Base-by-base conservation (phyloP, 352 stramenopile genomes). In the Halophytophthora polymorphica region DNA sequence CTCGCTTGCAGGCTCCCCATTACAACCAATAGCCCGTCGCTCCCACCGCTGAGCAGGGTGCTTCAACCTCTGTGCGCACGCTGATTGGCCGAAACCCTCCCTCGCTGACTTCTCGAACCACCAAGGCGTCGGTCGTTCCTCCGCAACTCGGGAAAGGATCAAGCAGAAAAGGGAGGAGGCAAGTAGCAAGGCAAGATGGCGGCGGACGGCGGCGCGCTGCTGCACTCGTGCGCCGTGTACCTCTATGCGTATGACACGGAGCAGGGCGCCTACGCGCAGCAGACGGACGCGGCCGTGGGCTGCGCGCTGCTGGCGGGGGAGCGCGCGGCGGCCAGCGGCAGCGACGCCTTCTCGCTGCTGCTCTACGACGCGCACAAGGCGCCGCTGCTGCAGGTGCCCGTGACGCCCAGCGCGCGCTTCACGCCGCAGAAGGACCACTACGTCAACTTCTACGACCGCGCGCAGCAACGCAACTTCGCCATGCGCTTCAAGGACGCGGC, bases 321-420 rank as follows among this genome's bases (percentile, higher is more conserved):
- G 21, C 12, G 12, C 19, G 11, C n/a, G 2, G 17, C 43, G 14
- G 13, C 29, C 29, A 6, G 12, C 50, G 7, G 29, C 18, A 22
- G 17, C 22, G 40, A 43, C 49, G 43, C 59, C n/a, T 86, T 80
- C 62, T 71, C 69, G 6, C 37, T 93, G 39, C 60, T 90, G 11
- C 75, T 89, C 22, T 93, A 93, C 60, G 76, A 90, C 57, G 65
- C 69, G 13, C 56, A 84, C 40, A 89, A 89, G 67, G 52, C 77
- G 40, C 71, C 81, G n/a, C 41, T 89, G 17, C 42, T 86, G 37
- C 59, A 77, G 57, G 52, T 82, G 17, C 38, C 68, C 18, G 46
- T 90, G 37, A 64, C 54, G n/a, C 19, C 62, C 17, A 40, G 45
- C 18, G 48, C 64, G 22, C 69, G 65, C 17, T 88, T 87, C 52